Percentiles rank a stretch among this genome's conserved stretches.
Evolutionary conservation across 208 protist species (phyloP).

Genomic region (Leishmania tarentolae): DNA sequence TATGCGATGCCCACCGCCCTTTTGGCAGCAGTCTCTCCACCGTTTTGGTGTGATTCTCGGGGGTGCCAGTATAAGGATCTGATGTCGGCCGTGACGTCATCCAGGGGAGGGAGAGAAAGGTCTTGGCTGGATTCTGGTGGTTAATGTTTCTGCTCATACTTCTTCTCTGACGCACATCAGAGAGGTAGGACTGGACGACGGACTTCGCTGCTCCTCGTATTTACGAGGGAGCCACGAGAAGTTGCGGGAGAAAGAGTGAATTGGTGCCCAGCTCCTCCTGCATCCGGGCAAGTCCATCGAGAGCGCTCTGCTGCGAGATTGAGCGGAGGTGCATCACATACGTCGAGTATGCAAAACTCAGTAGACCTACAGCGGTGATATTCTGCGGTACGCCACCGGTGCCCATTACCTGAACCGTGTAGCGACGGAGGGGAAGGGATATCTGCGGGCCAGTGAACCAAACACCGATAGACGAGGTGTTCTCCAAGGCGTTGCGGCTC

Average conservation of each 20-base stretch:
- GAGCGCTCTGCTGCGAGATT: slow-evolving; percentile 44
- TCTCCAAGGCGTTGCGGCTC: slow-evolving; percentile 56
- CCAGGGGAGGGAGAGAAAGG: not conserved
- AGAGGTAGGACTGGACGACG: not conserved
- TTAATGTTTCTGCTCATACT: not conserved
- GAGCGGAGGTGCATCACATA: slow-evolving; percentile 71
- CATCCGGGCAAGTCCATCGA: slow-evolving; percentile 47
- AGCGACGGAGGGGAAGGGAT: slow-evolving; percentile 68
- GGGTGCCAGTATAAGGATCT: not conserved
- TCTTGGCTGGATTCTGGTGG: not conserved
- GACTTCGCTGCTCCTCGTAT: not conserved
- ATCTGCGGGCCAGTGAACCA: slow-evolving; percentile 69
- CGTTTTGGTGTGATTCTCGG: not conserved
- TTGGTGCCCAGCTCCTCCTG: slow-evolving; percentile 47
- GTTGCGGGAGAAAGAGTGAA: slow-evolving; percentile 59
- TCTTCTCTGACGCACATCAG: not conserved
- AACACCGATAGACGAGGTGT: slow-evolving; percentile 70
- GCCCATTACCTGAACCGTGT: slow-evolving; percentile 48
- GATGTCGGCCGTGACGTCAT: not conserved
- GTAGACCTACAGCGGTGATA: slow-evolving; percentile 59
- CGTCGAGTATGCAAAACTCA: slow-evolving; percentile 76
- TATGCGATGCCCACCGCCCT: not conserved
- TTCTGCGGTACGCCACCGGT: slow-evolving; percentile 41
- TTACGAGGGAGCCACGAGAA: slow-evolving; percentile 43
- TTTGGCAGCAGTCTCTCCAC: not conserved